Conservation (phyloP, 2,329 filamentous ascomycete genomes). For the Trichoderma atroviride region DNA sequence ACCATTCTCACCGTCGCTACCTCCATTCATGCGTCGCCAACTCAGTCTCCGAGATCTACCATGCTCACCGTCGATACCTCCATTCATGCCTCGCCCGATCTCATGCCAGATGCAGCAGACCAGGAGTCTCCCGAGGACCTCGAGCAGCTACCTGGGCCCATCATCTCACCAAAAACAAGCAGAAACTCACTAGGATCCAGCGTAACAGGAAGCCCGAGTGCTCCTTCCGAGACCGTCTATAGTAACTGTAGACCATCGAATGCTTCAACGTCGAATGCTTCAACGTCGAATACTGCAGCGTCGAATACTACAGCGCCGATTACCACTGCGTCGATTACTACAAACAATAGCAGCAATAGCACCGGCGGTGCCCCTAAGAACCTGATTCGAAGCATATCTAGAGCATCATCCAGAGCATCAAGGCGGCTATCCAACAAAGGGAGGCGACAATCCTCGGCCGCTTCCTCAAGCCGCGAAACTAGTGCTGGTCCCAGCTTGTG, state of each 20-base stretch:
- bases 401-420: conserved; percentile 60
- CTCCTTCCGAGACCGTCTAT: conserved; percentile 50
- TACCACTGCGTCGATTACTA: conserved; percentile 18
- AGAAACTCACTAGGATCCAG: conserved; percentile 66
- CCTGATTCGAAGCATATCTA: conserved; percentile 83
- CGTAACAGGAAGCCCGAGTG: conserved; percentile 58
- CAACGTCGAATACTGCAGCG: conserved; percentile 37
- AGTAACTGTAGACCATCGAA: conserved; percentile 39
- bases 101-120: conserved; percentile 58
- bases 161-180: conserved; percentile 63
- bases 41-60: conserved; percentile 57
- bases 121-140: conserved; percentile 55
- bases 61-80: conserved; percentile 61
- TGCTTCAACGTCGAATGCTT: conserved; percentile 17
- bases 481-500: conserved; percentile 89
- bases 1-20: conserved; percentile 47
- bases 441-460: conserved; percentile 76
- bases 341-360: conserved; percentile 46
- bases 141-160: conserved; percentile 73
- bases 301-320: conserved; percentile 38
- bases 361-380: conserved; percentile 11
- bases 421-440: conserved; percentile 63
- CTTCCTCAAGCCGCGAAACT: conserved; percentile 77
- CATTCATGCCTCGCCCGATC: conserved; percentile 68
- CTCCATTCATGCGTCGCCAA: conserved; percentile 53